A percentile compares a stretch with the other conserved stretches of the same genome.
phyloP scores from a whole-genome alignment of 106 monocot species.

The Allium fistulosum region DNA sequence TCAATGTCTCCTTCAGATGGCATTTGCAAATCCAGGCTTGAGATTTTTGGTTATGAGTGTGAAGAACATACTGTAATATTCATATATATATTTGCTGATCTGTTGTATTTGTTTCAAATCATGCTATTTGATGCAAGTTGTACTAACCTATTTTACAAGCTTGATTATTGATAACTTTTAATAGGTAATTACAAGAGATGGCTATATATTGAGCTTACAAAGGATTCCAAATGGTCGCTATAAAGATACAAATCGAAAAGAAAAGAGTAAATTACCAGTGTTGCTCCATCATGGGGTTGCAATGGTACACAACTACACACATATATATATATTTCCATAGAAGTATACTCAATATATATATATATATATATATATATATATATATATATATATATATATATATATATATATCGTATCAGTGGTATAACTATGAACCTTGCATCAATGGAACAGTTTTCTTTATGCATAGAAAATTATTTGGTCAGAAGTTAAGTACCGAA shows the following conservation, averaged over 20 bases:
- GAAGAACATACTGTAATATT: slow-evolving; percentile 13
- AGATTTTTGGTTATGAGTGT: slow-evolving; percentile 2
- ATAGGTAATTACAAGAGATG: slow-evolving; percentile 58
- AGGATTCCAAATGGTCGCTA: slow-evolving; percentile 29
- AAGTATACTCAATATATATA: too few relatives aligned
- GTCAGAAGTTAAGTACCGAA: too few relatives aligned
- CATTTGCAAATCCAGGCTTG: slow-evolving; percentile 4
- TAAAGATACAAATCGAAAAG: neutral
- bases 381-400: too few relatives aligned
- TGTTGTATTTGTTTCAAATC: too few relatives aligned
- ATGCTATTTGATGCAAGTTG: too few relatives aligned
- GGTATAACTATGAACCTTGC: too few relatives aligned
- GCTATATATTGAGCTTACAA: slow-evolving; percentile 48
- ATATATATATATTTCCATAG: too few relatives aligned
- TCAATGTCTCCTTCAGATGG: neutral
- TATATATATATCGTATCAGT: too few relatives aligned
- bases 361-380: too few relatives aligned
- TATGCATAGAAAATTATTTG: too few relatives aligned
- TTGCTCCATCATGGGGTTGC: slow-evolving; percentile 40
- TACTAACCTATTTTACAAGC: neutral
- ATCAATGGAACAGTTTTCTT: too few relatives aligned
- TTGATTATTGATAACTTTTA: neutral
- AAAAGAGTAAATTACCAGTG: slow-evolving; percentile 19
- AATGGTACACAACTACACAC: slow-evolving; percentile 15
- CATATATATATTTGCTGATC: neutral